Conservation (phyloP, 495 filamentous ascomycete genomes). For the Neurospora sp. region DNA sequence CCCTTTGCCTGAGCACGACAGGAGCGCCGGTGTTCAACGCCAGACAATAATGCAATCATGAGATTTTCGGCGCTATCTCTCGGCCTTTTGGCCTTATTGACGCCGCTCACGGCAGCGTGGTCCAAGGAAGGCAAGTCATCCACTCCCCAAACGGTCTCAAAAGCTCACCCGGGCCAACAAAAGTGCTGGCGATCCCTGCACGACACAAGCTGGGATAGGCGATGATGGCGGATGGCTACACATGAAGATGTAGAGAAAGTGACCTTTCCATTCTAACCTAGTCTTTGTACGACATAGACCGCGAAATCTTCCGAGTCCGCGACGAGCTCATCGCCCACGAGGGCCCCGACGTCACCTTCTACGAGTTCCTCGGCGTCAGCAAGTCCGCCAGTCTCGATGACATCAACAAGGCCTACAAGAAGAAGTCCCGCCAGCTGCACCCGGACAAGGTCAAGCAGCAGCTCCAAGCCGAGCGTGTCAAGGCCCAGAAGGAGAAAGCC, state of each 20-base stretch:
- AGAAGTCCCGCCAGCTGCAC: conserved; percentile 71
- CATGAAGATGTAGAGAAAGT: background rate
- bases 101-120: conserved; percentile 62
- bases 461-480: conserved; percentile 62
- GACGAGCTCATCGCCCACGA: conserved; percentile 74
- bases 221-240: background rate
- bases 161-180: background rate
- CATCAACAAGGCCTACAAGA: conserved; percentile 86
- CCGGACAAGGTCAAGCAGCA: conserved; percentile 90
- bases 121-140: conserved; percentile 64
- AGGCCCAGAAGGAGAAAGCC: conserved; percentile 41
- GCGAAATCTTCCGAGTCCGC: conserved; percentile 91
- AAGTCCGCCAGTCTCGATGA: conserved; percentile 72
- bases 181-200: background rate
- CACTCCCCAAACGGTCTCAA: conserved; percentile 1
- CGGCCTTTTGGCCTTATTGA: conserved; percentile 47
- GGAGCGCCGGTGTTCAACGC: background rate
- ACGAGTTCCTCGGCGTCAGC: conserved; percentile 75
- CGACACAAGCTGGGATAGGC: background rate
- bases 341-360: conserved; percentile 79
- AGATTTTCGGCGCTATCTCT: conserved; percentile 41
- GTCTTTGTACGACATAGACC: conserved; percentile 45
- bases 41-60: conserved; percentile 34
- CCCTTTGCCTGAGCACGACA: background rate
- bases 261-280: background rate